Evolutionary conservation across 345 rosid species (phyloP).

Genomic region (Hevea brasiliensis): DNA sequence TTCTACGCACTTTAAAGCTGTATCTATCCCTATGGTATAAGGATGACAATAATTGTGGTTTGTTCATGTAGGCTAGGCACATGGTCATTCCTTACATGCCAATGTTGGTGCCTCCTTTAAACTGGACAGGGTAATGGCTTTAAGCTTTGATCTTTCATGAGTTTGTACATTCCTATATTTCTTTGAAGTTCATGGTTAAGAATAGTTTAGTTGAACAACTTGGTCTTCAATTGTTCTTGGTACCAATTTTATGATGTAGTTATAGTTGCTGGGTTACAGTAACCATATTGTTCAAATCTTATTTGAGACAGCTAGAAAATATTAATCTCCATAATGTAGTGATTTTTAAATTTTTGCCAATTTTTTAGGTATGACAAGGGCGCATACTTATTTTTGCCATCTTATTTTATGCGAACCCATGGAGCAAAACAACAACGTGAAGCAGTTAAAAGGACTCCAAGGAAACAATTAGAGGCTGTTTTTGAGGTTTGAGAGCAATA

Average conservation of each 20-base stretch:
- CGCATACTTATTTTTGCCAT: slow-evolving; percentile 82
- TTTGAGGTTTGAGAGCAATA: slow-evolving; percentile 65
- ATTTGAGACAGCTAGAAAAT: neutral
- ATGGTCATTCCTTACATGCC: slow-evolving; percentile 99
- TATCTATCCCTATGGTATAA: slow-evolving; percentile 16
- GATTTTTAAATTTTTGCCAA: slow-evolving; percentile 3
- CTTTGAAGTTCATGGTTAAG: neutral
- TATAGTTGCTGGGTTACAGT: neutral
- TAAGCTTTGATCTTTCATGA: slow-evolving; percentile 17
- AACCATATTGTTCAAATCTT: neutral
- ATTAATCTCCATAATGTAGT: neutral
- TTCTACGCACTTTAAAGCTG: slow-evolving; percentile 6
- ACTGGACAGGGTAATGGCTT: slow-evolving; percentile 89
- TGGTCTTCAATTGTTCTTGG: slow-evolving; percentile 3
- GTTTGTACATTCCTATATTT: neutral
- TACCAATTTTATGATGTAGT: neutral
- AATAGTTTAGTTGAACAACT: slow-evolving; percentile 7
- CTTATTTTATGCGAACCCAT: slow-evolving; percentile 89
- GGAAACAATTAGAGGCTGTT: slow-evolving; percentile 59
- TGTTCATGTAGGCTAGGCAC: slow-evolving; percentile 76
- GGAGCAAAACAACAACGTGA: slow-evolving; percentile 83
- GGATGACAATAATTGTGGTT: slow-evolving; percentile 25
- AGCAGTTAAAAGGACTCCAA: slow-evolving; percentile 58
- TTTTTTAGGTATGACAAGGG: slow-evolving; percentile 76
- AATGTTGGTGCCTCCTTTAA: slow-evolving; percentile 85